A percentile compares a stretch with the other conserved stretches of the same genome.
These are phyloP conservation scores for Gigaspora rosea DNA, from an alignment of 192 early-diverging fungal genomes.

Conservation along the genomic window DNA sequence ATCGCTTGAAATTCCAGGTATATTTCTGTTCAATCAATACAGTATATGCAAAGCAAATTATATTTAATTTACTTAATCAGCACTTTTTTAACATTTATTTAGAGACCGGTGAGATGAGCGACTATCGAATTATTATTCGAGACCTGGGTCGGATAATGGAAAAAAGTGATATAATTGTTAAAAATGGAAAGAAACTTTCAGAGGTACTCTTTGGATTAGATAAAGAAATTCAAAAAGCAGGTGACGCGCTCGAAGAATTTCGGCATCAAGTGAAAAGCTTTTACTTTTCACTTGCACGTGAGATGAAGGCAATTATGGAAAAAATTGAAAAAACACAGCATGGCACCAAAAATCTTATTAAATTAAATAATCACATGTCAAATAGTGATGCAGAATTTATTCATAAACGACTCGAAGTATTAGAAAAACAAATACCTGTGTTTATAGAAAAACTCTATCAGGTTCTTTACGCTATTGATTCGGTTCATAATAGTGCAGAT, in stretches of 20 bases:
- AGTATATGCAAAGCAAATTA: too few relatives aligned
- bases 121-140: neutral
- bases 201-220: neutral
- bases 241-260: slow-evolving; percentile 9
- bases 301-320: neutral
- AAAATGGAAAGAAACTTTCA: slow-evolving; percentile 7
- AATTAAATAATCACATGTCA: neutral
- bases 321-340: neutral
- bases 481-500: neutral
- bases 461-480: neutral
- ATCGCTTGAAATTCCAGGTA: too few relatives aligned
- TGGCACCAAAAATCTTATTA: too few relatives aligned
- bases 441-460: neutral
- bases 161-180: slow-evolving; percentile 12
- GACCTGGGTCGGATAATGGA: neutral
- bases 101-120: neutral
- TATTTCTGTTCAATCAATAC: too few relatives aligned
- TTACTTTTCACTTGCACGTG: neutral
- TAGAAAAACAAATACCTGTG: neutral
- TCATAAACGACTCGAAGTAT: neutral
- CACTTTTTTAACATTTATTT: neutral
- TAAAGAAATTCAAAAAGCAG: neutral
- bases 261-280: neutral
- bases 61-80: too few relatives aligned
- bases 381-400: neutral